Evolutionary conservation across 768 basidiomycete genomes (phyloP), one percentile per base, ranked within the genome.

Genomic region (Lenzites betulinus): DNA sequence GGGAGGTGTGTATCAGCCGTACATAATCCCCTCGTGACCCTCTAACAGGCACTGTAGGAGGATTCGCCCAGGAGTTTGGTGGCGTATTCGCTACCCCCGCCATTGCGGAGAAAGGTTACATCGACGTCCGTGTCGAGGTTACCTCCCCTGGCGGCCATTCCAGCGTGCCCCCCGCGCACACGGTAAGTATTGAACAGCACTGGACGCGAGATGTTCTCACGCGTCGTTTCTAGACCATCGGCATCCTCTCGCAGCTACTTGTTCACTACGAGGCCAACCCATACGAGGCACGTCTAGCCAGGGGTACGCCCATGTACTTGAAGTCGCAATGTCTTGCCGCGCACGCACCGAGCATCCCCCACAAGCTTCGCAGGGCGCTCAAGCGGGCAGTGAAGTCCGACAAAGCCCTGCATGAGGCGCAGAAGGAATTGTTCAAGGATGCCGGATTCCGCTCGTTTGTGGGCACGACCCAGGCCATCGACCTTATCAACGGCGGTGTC

Each of bases 141-240:
- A 61, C 71, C 28, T 77, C 78, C 1, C 76, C 78, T 0, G 84
- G 84, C 16, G 84, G 85, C 0, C 85, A 84, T 66, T 83, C 84
- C 1, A 80, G 79, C 62, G 74, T 76, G 1, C 85, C 84, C 8
- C 81, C 80, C 7, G 55, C 68, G 18, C 84, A 86, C 66, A 86
- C 85, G 5, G 81, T 75, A 71, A 15, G 44, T 43, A 20, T 8
- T 18, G 7, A 20, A 22, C 18, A 16, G 18, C n/a, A 43, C 42
- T 12, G 22, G 8, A 7, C 55, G 8, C 26, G 47, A 5, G 25
- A 51, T 43, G 0, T 22, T 3, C 42, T 35, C 6, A 42, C 16
- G 7, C 8, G 22, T 5, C 22, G 2, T 20, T 15, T 39, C 1
- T 59, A 80, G 79, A 67, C 66, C n/a, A 83, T 87, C 62, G 83